Evolutionary conservation across 768 basidiomycete species (phyloP).

Genomic region (Hygrophorus russula): DNA sequence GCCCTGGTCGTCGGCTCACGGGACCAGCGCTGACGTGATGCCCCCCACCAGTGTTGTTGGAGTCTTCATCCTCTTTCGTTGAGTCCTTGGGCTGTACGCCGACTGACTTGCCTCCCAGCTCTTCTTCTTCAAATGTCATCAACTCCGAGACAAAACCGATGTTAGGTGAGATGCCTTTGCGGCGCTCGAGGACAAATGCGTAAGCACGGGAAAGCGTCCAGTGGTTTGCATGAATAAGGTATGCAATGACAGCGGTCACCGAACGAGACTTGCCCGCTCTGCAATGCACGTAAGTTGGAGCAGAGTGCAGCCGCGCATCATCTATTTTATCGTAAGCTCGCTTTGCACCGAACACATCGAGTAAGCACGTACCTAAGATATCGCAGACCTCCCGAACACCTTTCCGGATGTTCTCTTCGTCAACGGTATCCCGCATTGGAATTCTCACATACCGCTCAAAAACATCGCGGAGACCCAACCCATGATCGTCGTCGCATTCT

Average conservation of each 20-base stretch:
- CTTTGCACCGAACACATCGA: background rate
- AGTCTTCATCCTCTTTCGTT: constrained; percentile 17
- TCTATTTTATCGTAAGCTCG: constrained; percentile 33
- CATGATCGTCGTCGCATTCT: constrained; percentile 83
- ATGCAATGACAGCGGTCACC: constrained; percentile 94
- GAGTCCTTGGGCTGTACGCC: constrained; percentile 43
- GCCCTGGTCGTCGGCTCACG: constrained; percentile 38
- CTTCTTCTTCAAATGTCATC: constrained; percentile 92
- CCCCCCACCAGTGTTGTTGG: constrained; percentile 11
- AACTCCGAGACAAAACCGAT: constrained; percentile 96
- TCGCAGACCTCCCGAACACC: constrained; percentile 82
- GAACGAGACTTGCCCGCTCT: constrained; percentile 93
- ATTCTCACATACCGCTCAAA: constrained; percentile 84
- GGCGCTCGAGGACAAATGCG: constrained; percentile 80
- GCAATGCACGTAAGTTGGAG: constrained; percentile 92
- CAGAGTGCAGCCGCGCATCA: constrained; percentile 81
- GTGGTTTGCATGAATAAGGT: constrained; percentile 94
- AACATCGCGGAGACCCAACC: constrained; percentile 47
- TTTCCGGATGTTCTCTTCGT: constrained; percentile 78
- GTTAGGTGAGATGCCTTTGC: constrained; percentile 93
- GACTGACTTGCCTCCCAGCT: constrained; percentile 67
- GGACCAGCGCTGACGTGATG: constrained; percentile 12
- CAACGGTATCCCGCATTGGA: constrained; percentile 91
- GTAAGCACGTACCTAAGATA: constrained; percentile 60
- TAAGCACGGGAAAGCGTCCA: constrained; percentile 93